These are phyloP conservation scores for Marasmius fiardii DNA, from an alignment of 1,284 basidiomycete genomes.

Conservation along the genomic window DNA sequence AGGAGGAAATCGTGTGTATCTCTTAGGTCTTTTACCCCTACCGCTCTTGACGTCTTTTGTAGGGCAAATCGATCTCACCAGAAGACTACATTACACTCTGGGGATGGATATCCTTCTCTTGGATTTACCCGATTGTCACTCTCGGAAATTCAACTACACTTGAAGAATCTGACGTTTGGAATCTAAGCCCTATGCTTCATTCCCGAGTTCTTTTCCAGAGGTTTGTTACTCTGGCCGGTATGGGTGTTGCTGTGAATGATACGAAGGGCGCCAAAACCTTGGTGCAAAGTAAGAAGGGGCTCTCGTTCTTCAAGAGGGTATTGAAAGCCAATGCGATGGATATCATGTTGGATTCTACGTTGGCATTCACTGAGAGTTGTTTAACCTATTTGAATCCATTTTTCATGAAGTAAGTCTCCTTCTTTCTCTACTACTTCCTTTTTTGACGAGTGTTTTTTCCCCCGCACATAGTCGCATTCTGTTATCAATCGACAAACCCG, in stretches of 20 bases:
- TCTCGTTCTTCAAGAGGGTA: neutral
- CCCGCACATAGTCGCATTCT: constrained; percentile 11
- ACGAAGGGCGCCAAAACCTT: no score
- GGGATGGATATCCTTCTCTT: constrained; percentile 78
- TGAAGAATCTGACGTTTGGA: constrained; percentile 69
- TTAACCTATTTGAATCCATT: constrained; percentile 72
- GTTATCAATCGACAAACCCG: constrained; percentile 10
- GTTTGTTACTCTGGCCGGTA: no score
- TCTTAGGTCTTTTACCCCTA: neutral
- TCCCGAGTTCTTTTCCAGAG: constrained; percentile 64
- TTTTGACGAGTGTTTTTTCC: neutral
- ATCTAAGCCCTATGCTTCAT: constrained; percentile 65
- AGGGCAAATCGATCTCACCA: constrained; percentile 53
- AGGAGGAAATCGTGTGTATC: constrained; percentile 47
- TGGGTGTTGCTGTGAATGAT: no score
- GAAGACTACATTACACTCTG: constrained; percentile 79
- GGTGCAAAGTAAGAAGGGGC: constrained; percentile 26
- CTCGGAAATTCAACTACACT: constrained; percentile 61
- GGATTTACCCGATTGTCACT: constrained; percentile 70
- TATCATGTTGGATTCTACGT: constrained; percentile 60
- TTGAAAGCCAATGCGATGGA: constrained; percentile 67
- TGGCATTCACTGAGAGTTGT: constrained; percentile 62
- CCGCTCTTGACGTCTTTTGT: neutral
- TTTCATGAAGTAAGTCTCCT: constrained; percentile 52
- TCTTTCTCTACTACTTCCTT: no score